These are phyloP conservation scores for Pythium pectinolyticum DNA, from an alignment of 352 stramenopile species.

Conservation along the genomic window DNA sequence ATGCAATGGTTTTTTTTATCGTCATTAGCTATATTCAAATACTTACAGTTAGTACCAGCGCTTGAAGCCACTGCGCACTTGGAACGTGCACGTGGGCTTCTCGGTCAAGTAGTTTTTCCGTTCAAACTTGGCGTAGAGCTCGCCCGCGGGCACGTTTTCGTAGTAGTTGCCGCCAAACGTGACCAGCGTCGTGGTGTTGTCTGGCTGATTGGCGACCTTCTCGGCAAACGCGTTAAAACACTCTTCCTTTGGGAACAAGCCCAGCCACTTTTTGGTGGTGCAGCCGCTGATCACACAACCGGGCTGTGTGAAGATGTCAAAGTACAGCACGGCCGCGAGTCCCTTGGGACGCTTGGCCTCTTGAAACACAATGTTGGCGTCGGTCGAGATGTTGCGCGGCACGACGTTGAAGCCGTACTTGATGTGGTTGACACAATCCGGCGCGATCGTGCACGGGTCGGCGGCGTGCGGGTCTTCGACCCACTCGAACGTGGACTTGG, in stretches of 20 bases:
- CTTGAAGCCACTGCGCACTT: conserved; percentile 44
- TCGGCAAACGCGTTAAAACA: conserved; percentile 49
- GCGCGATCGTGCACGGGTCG: conserved; percentile 34
- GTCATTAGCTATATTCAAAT: no score
- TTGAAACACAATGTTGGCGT: conserved; percentile 44
- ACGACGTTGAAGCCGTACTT: conserved; percentile 53
- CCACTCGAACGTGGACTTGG: conserved; percentile 41
- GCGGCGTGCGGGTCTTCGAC: conserved; percentile 41
- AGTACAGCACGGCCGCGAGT: conserved; percentile 41
- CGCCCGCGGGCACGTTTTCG: conserved; percentile 43
- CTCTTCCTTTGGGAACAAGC: conserved; percentile 46
- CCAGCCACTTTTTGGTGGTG: conserved; percentile 29
- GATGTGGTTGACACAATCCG: conserved; percentile 47
- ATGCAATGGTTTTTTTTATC: no score
- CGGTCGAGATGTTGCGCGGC: conserved; percentile 42
- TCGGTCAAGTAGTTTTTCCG: conserved; percentile 52
- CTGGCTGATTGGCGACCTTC: conserved; percentile 36
- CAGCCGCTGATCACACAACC: conserved; percentile 47
- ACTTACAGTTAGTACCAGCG: conserved; percentile 50
- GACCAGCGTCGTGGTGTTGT: conserved; percentile 36
- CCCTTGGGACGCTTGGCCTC: conserved; percentile 33
- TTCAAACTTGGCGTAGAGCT: conserved; percentile 64
- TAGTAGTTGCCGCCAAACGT: conserved; percentile 66
- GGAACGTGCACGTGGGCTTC: conserved; percentile 41
- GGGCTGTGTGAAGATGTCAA: conserved; percentile 51